Evolutionary conservation across 495 filamentous ascomycete genomes (phyloP).

Genomic region (Talaromyces wortmannii): DNA sequence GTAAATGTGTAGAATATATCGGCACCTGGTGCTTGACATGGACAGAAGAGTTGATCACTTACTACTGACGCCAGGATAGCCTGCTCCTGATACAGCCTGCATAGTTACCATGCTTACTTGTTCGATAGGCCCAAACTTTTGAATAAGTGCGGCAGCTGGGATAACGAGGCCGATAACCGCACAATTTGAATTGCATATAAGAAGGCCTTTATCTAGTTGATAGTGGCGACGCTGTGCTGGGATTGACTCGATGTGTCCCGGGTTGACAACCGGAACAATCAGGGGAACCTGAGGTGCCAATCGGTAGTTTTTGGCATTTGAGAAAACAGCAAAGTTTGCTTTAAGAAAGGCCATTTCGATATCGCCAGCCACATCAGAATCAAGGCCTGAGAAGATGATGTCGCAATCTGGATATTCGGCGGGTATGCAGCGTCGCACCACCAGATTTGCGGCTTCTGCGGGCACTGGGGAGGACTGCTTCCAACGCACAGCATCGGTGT

Average conservation of each 20-base stretch:
- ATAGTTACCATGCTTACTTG: constrained; percentile 33
- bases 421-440: constrained; percentile 26
- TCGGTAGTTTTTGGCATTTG: constrained; percentile 38
- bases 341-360: constrained; percentile 34
- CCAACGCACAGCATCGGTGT: constrained; percentile 34
- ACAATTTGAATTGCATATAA: constrained; percentile 33
- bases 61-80: constrained; percentile 35
- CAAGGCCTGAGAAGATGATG: constrained; percentile 32
- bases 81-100: constrained; percentile 34
- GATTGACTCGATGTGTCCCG: constrained; percentile 27
- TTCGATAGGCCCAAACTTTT: constrained; percentile 29
- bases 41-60: too few relatives aligned
- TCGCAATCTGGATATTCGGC: constrained; percentile 32
- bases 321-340: constrained; percentile 30
- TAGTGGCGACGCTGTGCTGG: constrained; percentile 25
- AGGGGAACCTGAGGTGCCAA: constrained; percentile 33
- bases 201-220: constrained; percentile 25
- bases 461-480: constrained; percentile 32
- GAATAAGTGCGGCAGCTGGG: constrained; percentile 32
- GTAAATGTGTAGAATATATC: too few relatives aligned
- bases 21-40: too few relatives aligned
- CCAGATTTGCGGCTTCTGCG: constrained; percentile 23
- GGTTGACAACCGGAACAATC: constrained; percentile 35
- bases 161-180: constrained; percentile 34
- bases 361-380: constrained; percentile 35